phyloP scores from a whole-genome alignment of 805 yeast genomes.

The Spathaspora sp. region DNA sequence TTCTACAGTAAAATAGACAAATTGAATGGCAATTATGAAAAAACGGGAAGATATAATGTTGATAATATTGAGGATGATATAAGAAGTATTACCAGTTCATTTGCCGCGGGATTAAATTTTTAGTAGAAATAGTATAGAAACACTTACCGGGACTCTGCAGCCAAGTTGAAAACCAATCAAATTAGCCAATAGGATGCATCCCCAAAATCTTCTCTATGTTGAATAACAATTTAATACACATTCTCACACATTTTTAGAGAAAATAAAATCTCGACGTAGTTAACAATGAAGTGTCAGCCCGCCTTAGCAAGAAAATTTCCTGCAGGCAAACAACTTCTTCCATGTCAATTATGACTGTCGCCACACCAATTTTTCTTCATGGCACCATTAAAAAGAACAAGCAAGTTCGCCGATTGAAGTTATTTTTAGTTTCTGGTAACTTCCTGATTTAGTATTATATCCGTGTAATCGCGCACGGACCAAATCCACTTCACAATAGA shows the following conservation, averaged over 20 bases:
- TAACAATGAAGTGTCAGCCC: neutral
- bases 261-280: neutral
- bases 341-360: neutral
- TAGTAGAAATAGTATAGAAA: neutral
- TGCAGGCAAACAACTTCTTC: too few species aligned
- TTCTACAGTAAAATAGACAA: conserved; percentile 28
- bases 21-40: conserved; percentile 8
- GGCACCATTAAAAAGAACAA: neutral
- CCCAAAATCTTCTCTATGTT: neutral
- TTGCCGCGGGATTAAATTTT: conserved; percentile 31
- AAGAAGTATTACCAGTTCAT: conserved; percentile 33
- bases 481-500: neutral
- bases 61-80: conserved; percentile 29
- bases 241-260: neutral
- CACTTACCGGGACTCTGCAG: neutral
- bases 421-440: neutral
- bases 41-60: conserved; percentile 4
- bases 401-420: neutral
- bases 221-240: neutral
- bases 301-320: neutral
- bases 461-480: neutral
- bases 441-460: neutral
- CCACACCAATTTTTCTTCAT: neutral
- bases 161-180: neutral
- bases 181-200: neutral